phyloP scores from a whole-genome alignment of 768 basidiomycete genomes.

The Phylloporus sp. region DNA sequence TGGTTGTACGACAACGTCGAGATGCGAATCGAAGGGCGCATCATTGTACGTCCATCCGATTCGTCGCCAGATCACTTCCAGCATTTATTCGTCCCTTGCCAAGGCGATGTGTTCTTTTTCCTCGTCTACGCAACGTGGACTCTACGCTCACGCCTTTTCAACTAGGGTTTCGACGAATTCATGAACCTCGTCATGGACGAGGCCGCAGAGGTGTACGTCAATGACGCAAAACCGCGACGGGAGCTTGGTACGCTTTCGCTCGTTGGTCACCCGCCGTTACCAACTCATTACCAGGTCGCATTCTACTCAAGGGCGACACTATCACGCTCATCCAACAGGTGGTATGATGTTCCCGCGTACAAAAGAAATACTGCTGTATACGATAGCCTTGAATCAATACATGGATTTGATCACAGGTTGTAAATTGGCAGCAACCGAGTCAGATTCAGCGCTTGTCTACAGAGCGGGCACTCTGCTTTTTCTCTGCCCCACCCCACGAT shows the following conservation, averaged over 20 bases:
- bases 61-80: slow-evolving; percentile 24
- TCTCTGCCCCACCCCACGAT: slow-evolving; percentile 87
- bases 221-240: slow-evolving; percentile 79
- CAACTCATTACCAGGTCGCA: slow-evolving; percentile 58
- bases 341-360: slow-evolving; percentile 23
- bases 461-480: slow-evolving; percentile 87
- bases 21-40: slow-evolving; percentile 93
- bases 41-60: slow-evolving; percentile 67
- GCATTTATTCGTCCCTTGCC: slow-evolving; percentile 37
- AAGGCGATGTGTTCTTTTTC: slow-evolving; percentile 30
- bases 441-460: slow-evolving; percentile 70
- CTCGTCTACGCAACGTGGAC: too few relatives aligned
- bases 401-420: slow-evolving; percentile 53
- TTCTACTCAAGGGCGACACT: slow-evolving; percentile 95
- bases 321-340: slow-evolving; percentile 93
- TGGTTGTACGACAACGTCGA: slow-evolving; percentile 98
- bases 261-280: background rate
- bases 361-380: slow-evolving; percentile 20
- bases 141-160: slow-evolving; percentile 22
- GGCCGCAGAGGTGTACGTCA: slow-evolving; percentile 86
- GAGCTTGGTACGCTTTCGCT: slow-evolving; percentile 63
- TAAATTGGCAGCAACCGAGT: slow-evolving; percentile 73
- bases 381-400: slow-evolving; percentile 11
- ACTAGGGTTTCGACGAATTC: slow-evolving; percentile 96
- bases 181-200: slow-evolving; percentile 98